A percentile compares a stretch with the other conserved stretches of the same genome.
Conservation (phyloP, 495 filamentous ascomycete species). For the Penicillium samsonianum region DNA sequence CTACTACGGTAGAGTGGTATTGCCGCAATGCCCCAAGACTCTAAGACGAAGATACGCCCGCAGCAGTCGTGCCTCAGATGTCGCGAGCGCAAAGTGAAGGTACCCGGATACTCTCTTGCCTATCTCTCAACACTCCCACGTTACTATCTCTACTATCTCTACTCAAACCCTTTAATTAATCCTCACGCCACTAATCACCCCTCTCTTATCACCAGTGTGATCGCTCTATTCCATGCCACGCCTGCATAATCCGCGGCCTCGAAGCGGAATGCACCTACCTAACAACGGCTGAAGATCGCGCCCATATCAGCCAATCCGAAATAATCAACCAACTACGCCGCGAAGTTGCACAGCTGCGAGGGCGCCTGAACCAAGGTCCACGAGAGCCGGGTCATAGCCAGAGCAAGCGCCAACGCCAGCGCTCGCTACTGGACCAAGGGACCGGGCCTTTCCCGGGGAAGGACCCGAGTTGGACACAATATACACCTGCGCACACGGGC, state of each 20-base stretch:
- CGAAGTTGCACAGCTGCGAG: conserved; percentile 32
- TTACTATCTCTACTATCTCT: too few relatives aligned
- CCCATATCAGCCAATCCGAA: conserved; percentile 37
- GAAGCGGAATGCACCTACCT: conserved; percentile 39
- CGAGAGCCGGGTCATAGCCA: conserved; percentile 9
- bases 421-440: background rate
- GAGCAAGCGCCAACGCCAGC: background rate
- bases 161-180: background rate
- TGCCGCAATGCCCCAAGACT: conserved; percentile 21
- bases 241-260: conserved; percentile 34
- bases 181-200: background rate
- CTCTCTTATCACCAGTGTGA: conserved; percentile 27
- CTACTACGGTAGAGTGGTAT: background rate
- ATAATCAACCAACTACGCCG: conserved; percentile 34
- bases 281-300: conserved; percentile 36
- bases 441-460: background rate
- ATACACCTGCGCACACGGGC: background rate
- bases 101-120: conserved; percentile 31
- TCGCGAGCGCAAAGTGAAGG: conserved; percentile 40
- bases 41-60: conserved; percentile 32
- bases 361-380: conserved; percentile 18
- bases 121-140: conserved; percentile 45
- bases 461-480: background rate
- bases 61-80: conserved; percentile 38
- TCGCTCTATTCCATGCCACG: conserved; percentile 34